Percentiles rank a stretch among this genome's conserved stretches.
phyloP scores from a whole-genome alignment of 169 alveolate species.

The Perkinsus chesapeaki region DNA sequence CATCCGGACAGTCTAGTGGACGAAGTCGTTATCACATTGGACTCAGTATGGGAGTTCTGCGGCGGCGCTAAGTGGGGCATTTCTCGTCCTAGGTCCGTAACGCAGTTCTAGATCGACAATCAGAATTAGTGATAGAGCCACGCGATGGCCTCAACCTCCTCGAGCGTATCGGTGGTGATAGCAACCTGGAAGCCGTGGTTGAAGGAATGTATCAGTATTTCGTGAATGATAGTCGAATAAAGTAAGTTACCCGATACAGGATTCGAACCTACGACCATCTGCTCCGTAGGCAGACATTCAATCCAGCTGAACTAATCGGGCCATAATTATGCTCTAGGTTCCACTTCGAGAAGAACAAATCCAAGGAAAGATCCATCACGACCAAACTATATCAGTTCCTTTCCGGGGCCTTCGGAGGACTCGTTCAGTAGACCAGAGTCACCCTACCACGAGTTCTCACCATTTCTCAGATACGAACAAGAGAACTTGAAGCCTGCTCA shows the following conservation, averaged over 20 bases:
- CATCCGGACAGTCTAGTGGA: neutral
- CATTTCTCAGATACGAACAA: neutral
- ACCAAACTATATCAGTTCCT: neutral
- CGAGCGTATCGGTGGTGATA: neutral
- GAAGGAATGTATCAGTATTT: neutral
- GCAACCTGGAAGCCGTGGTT: neutral
- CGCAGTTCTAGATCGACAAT: neutral
- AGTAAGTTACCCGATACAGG: neutral
- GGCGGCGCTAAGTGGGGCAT: neutral
- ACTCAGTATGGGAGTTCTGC: neutral
- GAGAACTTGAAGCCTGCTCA: neutral
- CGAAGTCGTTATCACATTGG: neutral
- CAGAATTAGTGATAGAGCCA: neutral
- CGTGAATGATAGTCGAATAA: neutral
- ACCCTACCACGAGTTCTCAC: neutral
- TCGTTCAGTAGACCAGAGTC: neutral
- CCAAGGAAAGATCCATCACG: neutral
- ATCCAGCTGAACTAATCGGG: constrained; percentile 4
- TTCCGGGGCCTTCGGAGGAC: neutral
- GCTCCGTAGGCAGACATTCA: constrained; percentile 3
- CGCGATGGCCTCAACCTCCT: neutral
- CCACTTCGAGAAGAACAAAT: neutral
- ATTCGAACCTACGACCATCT: constrained; percentile 4
- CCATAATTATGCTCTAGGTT: neutral
- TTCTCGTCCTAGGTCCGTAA: neutral